Percentiles rank a stretch among this genome's conserved stretches.
Evolutionary conservation across 1,284 basidiomycete genomes (phyloP).

Genomic region (Xanthoconium separans): DNA sequence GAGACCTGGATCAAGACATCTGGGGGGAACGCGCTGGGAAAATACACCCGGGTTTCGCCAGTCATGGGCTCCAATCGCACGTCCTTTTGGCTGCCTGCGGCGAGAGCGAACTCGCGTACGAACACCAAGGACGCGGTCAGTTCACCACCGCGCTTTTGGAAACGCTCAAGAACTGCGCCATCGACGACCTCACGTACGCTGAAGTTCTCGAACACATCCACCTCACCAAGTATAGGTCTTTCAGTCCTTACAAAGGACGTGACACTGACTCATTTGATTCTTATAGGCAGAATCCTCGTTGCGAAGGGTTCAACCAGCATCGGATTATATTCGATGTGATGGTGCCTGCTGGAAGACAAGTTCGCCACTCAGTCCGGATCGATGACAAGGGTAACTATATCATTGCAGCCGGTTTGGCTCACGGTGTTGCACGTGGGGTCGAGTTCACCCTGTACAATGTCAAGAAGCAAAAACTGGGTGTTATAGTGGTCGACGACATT

Average conservation of each 20-base stretch:
- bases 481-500: constrained; percentile 5
- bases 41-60: constrained; percentile 42
- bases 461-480: neutral
- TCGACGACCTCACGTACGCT: constrained; percentile 16
- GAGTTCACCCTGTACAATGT: constrained; percentile 18
- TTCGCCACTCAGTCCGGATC: neutral
- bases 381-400: constrained; percentile 2
- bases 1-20: constrained; percentile 48
- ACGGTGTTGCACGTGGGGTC: constrained; percentile 13
- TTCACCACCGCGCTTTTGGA: constrained; percentile 19
- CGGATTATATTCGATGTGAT: constrained; percentile 20
- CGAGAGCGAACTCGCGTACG: constrained; percentile 14
- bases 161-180: neutral
- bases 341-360: constrained; percentile 3
- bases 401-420: constrained; percentile 16
- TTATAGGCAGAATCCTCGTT: constrained; percentile 17
- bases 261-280: neutral
- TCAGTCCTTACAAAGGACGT: constrained; percentile 26
- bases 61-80: constrained; percentile 6
- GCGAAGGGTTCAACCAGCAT: constrained; percentile 15
- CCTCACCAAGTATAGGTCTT: constrained; percentile 10
- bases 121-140: constrained; percentile 8
- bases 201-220: constrained; percentile 8
- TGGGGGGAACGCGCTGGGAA: constrained; percentile 40
- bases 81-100: constrained; percentile 2